These are phyloP conservation scores for Erodium trifolium DNA, from an alignment of 441 rosid genomes.

Conservation along the genomic window DNA sequence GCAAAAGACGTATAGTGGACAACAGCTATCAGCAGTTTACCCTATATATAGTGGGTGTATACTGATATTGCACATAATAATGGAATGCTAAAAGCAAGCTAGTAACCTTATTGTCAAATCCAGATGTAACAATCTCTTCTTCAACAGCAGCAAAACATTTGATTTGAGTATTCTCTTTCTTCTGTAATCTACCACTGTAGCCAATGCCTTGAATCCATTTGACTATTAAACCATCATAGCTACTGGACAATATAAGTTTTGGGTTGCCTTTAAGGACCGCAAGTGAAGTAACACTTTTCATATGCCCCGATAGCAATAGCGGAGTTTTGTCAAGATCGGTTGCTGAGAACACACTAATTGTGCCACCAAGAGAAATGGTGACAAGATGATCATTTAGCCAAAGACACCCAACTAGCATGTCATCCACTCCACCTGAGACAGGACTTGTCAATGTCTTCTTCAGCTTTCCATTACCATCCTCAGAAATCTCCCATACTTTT, in stretches of 20 bases:
- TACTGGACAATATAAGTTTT: conserved; percentile 56
- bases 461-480: conserved; percentile 56
- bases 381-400: conserved; percentile 86
- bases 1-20: no score
- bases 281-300: conserved; percentile 74
- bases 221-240: conserved; percentile 85
- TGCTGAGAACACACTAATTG: conserved; percentile 63
- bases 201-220: conserved; percentile 88
- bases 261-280: conserved; percentile 54
- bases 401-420: conserved; percentile 91
- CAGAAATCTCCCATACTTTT: conserved; percentile 80
- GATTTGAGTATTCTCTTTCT: conserved; percentile 71
- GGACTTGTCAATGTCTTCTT: conserved; percentile 55
- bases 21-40: no score
- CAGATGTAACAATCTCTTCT: conserved; percentile 77
- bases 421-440: conserved; percentile 81
- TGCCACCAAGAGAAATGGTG: conserved; percentile 86
- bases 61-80: conserved; percentile 1
- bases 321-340: conserved; percentile 70
- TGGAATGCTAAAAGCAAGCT: conserved; percentile 2
- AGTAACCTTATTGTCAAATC: conserved; percentile 77
- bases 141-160: conserved; percentile 76
- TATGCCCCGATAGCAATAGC: conserved; percentile 64
- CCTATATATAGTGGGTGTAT: neutral
- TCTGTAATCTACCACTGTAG: conserved; percentile 57